Base-by-base conservation (phyloP, 176 grass and related monocot species). In the Oryza officinalis region DNA sequence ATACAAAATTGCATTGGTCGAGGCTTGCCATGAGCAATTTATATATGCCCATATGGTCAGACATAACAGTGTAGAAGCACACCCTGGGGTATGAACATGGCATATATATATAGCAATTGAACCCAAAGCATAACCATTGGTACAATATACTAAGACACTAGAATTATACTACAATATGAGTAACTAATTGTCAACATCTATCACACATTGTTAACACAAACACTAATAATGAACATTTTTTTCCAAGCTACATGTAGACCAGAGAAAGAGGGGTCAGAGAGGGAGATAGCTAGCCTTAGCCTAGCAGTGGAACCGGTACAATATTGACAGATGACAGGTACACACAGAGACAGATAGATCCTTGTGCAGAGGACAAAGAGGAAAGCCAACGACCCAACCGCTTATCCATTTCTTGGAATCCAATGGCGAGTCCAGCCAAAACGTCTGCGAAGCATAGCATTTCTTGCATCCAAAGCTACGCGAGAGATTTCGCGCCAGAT, bases 381-480 rank as follows among this genome's bases (percentile, higher is more conserved):
- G 57, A 40, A 65, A 78, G 84, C 78, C 54, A 73, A 27, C 66
- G 8, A 43, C 23, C 47, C 78, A 57, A 83, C 73, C 32, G 80
- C 85, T 79, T 80, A 81, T 77, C 54, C 83, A 41, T 65, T 70
- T 69, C 81, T 63, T 79, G 72, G 90, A 81, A 88, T 90, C 90
- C 75, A 85, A 90, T 71, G 71, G 28, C 71, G 13, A 52, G 82
- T 41, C 65, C 15, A 31, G 79, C 88, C 88, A 90, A 90, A 74
- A 47, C 43, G 7, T 38, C 37, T 8, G 37, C 37, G 73, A 81
- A 20, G 85, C 74, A 40, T 20, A 80, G 61, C 83, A 80, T 68
- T 91, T 92, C 80, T 90, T 85, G 72, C 77, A 80, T 72, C 79
- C 85, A 69, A 86, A 88, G 86, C 85, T 81, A 89, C 59, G 78